Conservation (phyloP, 2,329 filamentous ascomycete species). For the Fusarium kyushuense region DNA sequence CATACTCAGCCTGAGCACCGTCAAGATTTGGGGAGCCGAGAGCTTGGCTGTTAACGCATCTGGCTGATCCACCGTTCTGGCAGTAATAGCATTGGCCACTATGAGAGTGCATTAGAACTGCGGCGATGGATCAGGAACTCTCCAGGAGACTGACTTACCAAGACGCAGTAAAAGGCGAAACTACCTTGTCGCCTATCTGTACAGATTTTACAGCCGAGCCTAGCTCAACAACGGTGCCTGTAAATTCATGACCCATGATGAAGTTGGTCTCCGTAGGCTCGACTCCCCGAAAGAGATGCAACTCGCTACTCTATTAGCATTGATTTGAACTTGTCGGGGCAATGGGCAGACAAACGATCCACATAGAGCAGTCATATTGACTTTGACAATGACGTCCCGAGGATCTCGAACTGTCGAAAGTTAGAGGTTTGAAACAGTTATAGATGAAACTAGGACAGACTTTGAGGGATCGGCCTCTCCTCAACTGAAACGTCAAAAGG, state of each 20-base stretch:
- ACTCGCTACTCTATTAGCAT: slow-evolving; percentile 67
- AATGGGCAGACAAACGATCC: slow-evolving; percentile 71
- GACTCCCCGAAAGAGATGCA: slow-evolving; percentile 89
- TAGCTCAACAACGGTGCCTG: slow-evolving; percentile 76
- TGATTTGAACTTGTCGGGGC: not conserved
- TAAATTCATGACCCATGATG: slow-evolving; percentile 88
- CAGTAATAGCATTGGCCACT: slow-evolving; percentile 83
- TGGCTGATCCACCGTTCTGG: slow-evolving; percentile 77
- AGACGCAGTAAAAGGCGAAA: slow-evolving; percentile 86
- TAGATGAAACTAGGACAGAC: slow-evolving; percentile 38
- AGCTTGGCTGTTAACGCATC: slow-evolving; percentile 76
- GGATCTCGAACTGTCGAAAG: slow-evolving; percentile 67
- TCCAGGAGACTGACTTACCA: slow-evolving; percentile 63
- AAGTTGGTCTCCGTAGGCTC: slow-evolving; percentile 74
- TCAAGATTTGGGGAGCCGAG: slow-evolving; percentile 79
- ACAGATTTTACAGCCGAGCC: slow-evolving; percentile 77
- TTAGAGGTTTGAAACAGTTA: not conserved
- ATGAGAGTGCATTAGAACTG: not conserved
- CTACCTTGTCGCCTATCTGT: slow-evolving; percentile 79
- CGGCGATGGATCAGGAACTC: accelerated
- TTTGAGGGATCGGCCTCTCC: slow-evolving; percentile 80
- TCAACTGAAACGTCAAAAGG: slow-evolving; percentile 80
- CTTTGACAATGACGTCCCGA: slow-evolving; percentile 84
- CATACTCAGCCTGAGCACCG: slow-evolving; percentile 84
- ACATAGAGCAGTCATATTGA: slow-evolving; percentile 86